Evolutionary conservation across 208 protist species (phyloP).

Genomic region (Trypanosoma vivax): DNA sequence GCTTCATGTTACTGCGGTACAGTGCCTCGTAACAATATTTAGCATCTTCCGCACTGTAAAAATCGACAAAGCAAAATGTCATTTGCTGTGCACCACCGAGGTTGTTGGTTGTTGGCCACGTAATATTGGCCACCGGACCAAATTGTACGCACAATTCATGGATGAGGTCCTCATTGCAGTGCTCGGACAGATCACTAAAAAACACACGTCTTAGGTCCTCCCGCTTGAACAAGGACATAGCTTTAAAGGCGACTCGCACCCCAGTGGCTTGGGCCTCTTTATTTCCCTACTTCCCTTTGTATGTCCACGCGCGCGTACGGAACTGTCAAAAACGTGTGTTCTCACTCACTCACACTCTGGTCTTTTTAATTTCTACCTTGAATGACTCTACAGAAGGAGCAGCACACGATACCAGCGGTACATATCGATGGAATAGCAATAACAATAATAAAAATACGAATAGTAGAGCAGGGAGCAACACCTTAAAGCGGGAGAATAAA

Average conservation of each 20-base stretch:
- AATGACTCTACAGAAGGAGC: no score
- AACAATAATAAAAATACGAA: no score
- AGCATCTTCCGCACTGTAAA: slow-evolving; percentile 65
- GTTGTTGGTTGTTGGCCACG: slow-evolving; percentile 39
- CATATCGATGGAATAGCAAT: no score
- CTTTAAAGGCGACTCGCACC: neutral
- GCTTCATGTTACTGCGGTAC: slow-evolving; percentile 43
- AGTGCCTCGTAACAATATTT: slow-evolving; percentile 87
- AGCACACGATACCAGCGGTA: no score
- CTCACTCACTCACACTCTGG: no score
- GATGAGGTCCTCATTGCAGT: slow-evolving; percentile 70
- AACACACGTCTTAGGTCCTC: slow-evolving; percentile 72
- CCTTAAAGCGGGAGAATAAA: no score
- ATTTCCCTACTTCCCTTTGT: no score
- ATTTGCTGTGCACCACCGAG: slow-evolving; percentile 45
- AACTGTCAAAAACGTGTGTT: no score
- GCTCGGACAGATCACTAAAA: slow-evolving; percentile 68
- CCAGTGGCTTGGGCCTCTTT: no score
- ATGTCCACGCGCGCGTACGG: no score
- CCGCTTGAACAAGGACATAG: slow-evolving; percentile 69
- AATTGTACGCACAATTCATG: slow-evolving; percentile 83
- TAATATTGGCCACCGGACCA: slow-evolving; percentile 64
- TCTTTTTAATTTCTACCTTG: no score
- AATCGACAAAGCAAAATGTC: slow-evolving; percentile 76
- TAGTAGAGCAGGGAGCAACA: no score